Base-by-base conservation (phyloP, 179 eudicot species). In the Gypsophila paniculata region DNA sequence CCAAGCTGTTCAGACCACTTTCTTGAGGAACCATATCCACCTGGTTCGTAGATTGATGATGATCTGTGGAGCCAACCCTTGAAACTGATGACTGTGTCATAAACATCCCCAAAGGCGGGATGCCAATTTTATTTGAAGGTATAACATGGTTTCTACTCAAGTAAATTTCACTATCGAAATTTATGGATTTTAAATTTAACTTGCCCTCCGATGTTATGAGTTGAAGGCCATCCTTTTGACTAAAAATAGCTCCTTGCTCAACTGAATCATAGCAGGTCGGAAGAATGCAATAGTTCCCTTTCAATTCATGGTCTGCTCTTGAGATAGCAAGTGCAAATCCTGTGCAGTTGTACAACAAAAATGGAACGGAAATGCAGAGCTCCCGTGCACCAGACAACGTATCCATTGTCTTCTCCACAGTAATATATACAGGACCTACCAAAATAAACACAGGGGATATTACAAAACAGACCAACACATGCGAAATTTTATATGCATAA, bases 311-410 rank as follows among this genome's bases (percentile, higher is more conserved):
- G 57, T 78, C 80, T 75, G 88, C 76, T 80, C 86, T 83, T 39
- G 89, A 81, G 72, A 95, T 74, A 64, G 78, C 59, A 19, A 95
- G 80, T 17, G 90, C 67, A 72, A 90, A 89, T 19, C 93, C 96
- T 55, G 91, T 87, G 74, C 99, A 92, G 69, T 95, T 95, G 76
- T 86, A 95, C 61, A 95, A 51, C 85, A 95, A 78, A 76, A 85
- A 90, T 10, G 99, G 96, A 75, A 90, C 97, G 71, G 84, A 92
- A 63, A 95, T 74, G 77, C 85, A 85, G 69, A 95, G 85, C 81
- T 92, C 98, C 72, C 99, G 91, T 75, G 98, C 90, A 60, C 98
- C 99, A 75, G 93, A 90, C 23, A 84, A 79, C 15, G 92, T 87
- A 81, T 90, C 90, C 96, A 95, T 87, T 60, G 78, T 83, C 82